Percentiles rank a stretch among this genome's conserved stretches.
phyloP scores from a whole-genome alignment of 768 basidiomycete genomes.

The Calocybe cyanea region DNA sequence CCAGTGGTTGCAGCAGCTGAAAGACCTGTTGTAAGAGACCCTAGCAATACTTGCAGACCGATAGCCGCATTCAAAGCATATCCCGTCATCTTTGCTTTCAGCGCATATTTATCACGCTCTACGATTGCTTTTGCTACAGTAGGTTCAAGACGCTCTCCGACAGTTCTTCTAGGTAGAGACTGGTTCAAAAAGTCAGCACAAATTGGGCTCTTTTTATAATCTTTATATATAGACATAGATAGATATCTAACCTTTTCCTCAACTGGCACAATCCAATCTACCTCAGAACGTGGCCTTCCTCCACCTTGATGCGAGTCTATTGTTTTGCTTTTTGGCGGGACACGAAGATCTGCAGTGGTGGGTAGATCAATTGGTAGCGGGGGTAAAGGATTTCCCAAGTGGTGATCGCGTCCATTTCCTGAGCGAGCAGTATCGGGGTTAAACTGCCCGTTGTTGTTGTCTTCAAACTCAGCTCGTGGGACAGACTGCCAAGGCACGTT shows the following conservation, averaged over 20 bases:
- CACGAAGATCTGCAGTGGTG: conserved; percentile 2
- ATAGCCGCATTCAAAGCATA: conserved; percentile 48
- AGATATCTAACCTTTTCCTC: conserved; percentile 5
- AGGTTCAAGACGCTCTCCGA: conserved; percentile 51
- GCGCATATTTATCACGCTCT: conserved; percentile 44
- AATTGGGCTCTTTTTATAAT: background rate
- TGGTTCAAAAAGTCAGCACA: background rate
- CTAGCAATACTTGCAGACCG: conserved; percentile 59
- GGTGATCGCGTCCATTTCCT: too few species aligned
- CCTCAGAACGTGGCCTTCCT: conserved; percentile 22
- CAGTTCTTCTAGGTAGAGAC: conserved; percentile 26
- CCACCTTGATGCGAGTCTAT: conserved; percentile 14
- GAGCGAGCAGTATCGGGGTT: too few species aligned
- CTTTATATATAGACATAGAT: background rate
- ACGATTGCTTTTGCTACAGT: conserved; percentile 45
- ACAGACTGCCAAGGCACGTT: too few species aligned
- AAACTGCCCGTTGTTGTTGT: too few species aligned
- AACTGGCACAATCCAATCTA: conserved; percentile 38
- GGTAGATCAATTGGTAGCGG: conserved; percentile 12
- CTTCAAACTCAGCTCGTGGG: too few species aligned
- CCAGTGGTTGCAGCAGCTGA: conserved; percentile 42
- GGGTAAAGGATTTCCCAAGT: too few species aligned
- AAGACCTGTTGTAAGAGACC: conserved; percentile 64
- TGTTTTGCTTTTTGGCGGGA: conserved; percentile 10
- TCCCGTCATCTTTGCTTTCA: conserved; percentile 40